phyloP scores from a whole-genome alignment of 768 basidiomycete genomes.

The Vishniacozyma victoriae region DNA sequence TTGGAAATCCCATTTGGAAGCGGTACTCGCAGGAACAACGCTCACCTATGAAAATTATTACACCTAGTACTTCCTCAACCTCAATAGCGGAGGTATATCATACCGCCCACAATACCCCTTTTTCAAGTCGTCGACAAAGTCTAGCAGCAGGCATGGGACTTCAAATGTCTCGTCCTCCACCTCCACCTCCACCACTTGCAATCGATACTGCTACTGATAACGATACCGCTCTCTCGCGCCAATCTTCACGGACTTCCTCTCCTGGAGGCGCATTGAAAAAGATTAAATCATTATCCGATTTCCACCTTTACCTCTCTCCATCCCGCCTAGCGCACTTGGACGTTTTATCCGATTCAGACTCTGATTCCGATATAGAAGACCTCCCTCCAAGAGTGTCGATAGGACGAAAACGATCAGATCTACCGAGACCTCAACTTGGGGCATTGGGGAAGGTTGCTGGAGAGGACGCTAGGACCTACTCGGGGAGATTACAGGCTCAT shows the following conservation, averaged over 20 bases:
- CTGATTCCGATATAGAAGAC: slow-evolving; percentile 8
- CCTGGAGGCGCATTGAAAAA: slow-evolving; percentile 13
- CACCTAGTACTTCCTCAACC: slow-evolving; percentile 6
- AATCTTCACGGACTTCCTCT: too few species aligned
- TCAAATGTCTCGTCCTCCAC: slow-evolving; percentile 20
- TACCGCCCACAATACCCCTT: slow-evolving; percentile 29
- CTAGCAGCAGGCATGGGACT: slow-evolving; percentile 4
- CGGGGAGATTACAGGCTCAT: slow-evolving; percentile 32
- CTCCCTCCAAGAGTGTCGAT: neutral
- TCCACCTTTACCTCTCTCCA: slow-evolving; percentile 44
- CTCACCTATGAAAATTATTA: neutral
- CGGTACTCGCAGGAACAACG: slow-evolving; percentile 7
- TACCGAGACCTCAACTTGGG: slow-evolving; percentile 13
- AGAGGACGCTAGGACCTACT: slow-evolving; percentile 27
- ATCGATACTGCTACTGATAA: too few species aligned
- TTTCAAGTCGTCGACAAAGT: slow-evolving; percentile 10
- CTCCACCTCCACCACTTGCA: too few species aligned
- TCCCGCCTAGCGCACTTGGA: slow-evolving; percentile 39
- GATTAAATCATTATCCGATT: slow-evolving; percentile 40
- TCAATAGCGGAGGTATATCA: slow-evolving; percentile 42
- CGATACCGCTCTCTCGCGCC: too few species aligned
- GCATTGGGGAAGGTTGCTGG: neutral
- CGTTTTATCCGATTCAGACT: slow-evolving; percentile 29
- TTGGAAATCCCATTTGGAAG: slow-evolving; percentile 18
- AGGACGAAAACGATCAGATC: neutral